Conservation (phyloP, 2,329 filamentous ascomycete genomes). For the Tolypocladium cylindrosporum region DNA sequence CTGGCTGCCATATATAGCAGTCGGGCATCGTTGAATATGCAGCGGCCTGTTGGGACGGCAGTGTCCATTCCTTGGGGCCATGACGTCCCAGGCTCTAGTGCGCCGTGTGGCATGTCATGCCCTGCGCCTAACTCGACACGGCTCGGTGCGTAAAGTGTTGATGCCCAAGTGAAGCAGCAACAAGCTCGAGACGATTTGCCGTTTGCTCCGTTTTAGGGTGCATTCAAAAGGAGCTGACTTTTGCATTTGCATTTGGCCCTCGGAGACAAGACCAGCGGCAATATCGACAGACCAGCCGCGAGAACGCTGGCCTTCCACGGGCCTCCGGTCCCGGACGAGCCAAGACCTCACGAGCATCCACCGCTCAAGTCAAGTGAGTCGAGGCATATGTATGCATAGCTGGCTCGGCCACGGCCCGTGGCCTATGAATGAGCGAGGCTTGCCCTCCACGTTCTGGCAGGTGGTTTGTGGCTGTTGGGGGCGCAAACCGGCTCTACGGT, state of each 20-base stretch:
- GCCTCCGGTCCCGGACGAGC: background rate
- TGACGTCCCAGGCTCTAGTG: background rate
- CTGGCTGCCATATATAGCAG: background rate
- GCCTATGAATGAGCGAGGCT: slow-evolving; percentile 8
- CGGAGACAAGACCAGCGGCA: background rate
- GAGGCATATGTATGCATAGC: slow-evolving; percentile 14
- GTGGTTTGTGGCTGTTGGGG: background rate
- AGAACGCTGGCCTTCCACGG: background rate
- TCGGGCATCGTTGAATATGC: background rate
- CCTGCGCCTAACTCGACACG: background rate
- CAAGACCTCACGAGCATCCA: slow-evolving; percentile 2
- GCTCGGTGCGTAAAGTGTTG: background rate
- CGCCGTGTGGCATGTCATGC: background rate
- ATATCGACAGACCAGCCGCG: background rate
- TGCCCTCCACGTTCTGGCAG: background rate
- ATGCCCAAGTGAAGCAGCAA: background rate
- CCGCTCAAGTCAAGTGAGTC: slow-evolving; percentile 19
- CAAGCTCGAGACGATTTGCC: background rate
- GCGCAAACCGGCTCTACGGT: background rate
- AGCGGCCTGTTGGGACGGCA: background rate
- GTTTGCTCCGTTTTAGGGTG: background rate
- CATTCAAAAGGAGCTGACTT: background rate
- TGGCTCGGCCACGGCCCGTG: slow-evolving; percentile 7
- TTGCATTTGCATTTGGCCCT: background rate
- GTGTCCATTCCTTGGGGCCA: background rate